Conservation (phyloP, 1,284 basidiomycete species). For the Ceratobasidium theobromae region DNA sequence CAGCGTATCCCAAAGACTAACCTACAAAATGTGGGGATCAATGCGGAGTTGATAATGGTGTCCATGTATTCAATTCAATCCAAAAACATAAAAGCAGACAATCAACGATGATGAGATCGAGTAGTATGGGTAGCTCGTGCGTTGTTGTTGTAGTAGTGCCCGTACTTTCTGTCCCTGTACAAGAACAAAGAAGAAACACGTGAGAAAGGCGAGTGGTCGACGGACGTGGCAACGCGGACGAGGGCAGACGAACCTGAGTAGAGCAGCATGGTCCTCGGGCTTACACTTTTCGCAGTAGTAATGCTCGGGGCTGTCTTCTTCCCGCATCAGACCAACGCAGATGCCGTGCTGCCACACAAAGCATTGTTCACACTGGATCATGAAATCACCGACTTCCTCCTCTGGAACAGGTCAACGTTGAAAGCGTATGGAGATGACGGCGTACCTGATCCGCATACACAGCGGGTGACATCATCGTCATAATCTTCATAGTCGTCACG, state of each 20-base stretch:
- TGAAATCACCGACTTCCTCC: conserved; percentile 77
- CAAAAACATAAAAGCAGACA: not conserved
- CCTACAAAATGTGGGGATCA: not conserved
- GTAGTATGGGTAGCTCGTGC: not conserved
- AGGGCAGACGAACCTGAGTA: conserved; percentile 41
- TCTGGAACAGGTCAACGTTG: conserved; percentile 51
- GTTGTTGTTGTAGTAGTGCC: not conserved
- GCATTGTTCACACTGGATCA: conserved; percentile 97
- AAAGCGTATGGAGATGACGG: conserved; percentile 19
- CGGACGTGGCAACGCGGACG: not conserved
- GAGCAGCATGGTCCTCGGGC: conserved; percentile 80
- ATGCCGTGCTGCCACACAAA: conserved; percentile 98
- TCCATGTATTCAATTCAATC: not conserved
- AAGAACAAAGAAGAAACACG: not conserved
- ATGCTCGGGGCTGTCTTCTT: conserved; percentile 77
- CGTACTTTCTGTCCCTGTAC: not conserved
- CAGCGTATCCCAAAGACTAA: conserved; percentile 51
- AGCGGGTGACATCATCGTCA: conserved; percentile 84
- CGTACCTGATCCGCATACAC: conserved; percentile 84
- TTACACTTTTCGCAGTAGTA: conserved; percentile 95
- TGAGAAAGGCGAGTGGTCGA: not conserved
- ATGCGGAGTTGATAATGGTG: not conserved
- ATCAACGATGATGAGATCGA: not conserved
- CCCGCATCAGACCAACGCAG: conserved; percentile 91
- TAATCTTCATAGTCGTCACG: conserved; percentile 59